A percentile compares a stretch with the other conserved stretches of the same genome.
phyloP scores from a whole-genome alignment of 2,329 filamentous ascomycete genomes.

The Camillea tinctor region DNA sequence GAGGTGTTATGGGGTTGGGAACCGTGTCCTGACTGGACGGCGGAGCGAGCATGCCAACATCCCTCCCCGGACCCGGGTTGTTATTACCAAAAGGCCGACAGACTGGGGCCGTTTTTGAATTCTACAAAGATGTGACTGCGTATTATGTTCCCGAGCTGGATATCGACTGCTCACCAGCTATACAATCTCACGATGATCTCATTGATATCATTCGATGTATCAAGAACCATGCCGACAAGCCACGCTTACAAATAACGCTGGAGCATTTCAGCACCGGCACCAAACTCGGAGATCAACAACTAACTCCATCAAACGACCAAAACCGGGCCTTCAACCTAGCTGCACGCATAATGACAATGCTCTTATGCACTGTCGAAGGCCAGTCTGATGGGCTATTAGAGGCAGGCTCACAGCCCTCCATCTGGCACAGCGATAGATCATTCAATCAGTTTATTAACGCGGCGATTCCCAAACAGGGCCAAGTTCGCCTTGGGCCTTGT shows the following conservation, averaged over 20 bases:
- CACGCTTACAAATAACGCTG: not conserved
- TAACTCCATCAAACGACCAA: slow-evolving; percentile 1
- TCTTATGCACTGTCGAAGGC: slow-evolving; percentile 1
- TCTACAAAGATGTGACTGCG: slow-evolving; percentile 6
- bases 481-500: slow-evolving; percentile 17
- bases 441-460: not conserved
- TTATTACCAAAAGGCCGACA: not conserved
- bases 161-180: not conserved
- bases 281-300: not conserved
- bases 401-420: not conserved
- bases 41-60: not conserved
- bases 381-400: slow-evolving; percentile 1
- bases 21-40: slow-evolving; percentile 3
- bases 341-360: slow-evolving; percentile 1
- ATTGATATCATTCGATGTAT: not conserved
- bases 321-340: slow-evolving; percentile 8
- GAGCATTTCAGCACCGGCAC: not conserved
- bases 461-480: not conserved
- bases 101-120: slow-evolving; percentile 2
- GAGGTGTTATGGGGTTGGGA: slow-evolving; percentile 3
- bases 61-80: not conserved
- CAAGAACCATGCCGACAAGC: not conserved
- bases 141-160: slow-evolving; percentile 7
- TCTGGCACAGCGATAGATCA: not conserved
- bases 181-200: slow-evolving; percentile 3